phyloP scores from a whole-genome alignment of 2,329 filamentous ascomycete species.

The Lachnellula willkommii region DNA sequence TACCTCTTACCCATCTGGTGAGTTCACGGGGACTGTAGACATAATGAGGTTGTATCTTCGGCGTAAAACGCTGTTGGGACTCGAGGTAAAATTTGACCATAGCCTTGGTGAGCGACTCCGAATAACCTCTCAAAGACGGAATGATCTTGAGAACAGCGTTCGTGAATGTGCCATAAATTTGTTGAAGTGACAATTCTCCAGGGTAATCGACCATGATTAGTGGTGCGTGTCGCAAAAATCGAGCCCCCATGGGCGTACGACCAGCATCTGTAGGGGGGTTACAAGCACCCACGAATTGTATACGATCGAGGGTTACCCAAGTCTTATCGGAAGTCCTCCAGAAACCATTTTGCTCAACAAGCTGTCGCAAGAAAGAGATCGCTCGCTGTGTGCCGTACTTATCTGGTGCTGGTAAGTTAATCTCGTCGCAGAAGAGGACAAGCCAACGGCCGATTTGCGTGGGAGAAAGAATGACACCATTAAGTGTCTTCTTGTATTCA shows the following conservation, averaged over 20 bases:
- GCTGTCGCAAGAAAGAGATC: conserved; percentile 93
- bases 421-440: conserved; percentile 98
- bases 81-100: conserved; percentile 98
- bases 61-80: conserved; percentile 90
- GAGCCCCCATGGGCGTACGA: conserved; percentile 84
- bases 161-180: conserved; percentile 99
- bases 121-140: conserved; percentile 87
- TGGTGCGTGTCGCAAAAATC: conserved; percentile 95
- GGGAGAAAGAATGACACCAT: conserved; percentile 90
- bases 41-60: conserved; percentile 96
- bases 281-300: conserved; percentile 97
- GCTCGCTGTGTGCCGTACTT: conserved; percentile 96
- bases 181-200: conserved; percentile 85
- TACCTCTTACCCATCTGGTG: conserved; percentile 92
- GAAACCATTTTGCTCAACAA: conserved; percentile 98
- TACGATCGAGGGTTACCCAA: conserved; percentile 95
- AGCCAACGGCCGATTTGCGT: conserved; percentile 97
- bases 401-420: conserved; percentile 96
- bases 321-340: conserved; percentile 97
- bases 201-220: conserved; percentile 99
- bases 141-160: conserved; percentile 94
- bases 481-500: conserved; percentile 98
- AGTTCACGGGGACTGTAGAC: conserved; percentile 98
- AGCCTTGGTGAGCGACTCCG: conserved; percentile 86
- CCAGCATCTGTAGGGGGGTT: conserved; percentile 97